Evolutionary conservation across 2,329 filamentous ascomycete genomes (phyloP), one percentile per base, ranked within the genome.

Genomic region (Penicillium olsonii): DNA sequence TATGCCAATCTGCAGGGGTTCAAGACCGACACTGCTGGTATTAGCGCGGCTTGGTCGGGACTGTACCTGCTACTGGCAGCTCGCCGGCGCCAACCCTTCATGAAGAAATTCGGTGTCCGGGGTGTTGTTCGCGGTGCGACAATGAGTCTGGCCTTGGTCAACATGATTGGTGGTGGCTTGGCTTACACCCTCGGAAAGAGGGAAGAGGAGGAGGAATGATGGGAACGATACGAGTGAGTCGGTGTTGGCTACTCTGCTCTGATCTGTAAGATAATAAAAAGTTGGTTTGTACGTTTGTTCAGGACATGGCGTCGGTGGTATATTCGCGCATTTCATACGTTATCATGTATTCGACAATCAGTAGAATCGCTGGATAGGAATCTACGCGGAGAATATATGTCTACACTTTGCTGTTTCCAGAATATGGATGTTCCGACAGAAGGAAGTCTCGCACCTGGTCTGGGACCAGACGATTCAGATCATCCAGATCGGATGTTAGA

Each of bases 1-100:
- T 88, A 87, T 63, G 72, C 87, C 37, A 87, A 87, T 64, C 62
- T 87, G 24, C 77, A 78, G 54, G 77, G 78, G 51, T 86, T 80
- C 71, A 81, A 82, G 63, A 80, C 79, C 41, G 85, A 87, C 61
- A 77, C 78, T 17, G 84, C 84, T 0, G 84, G 84, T 5, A 75
- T 85, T 5, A 83, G 78, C 15, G 82, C 83, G 8, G 83, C 84
- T 0, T 85, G 84, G 82, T 85, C 81, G 26, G 83, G 82, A 0
- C 63, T 87, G 34, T 87, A 87, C 59, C 70, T 85, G n/a, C 64
- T 87, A 14, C 68, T 88, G 11, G 85, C 85, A 3, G 69, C 77
- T 48, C 74, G 85, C 54, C 74, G 85, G 58, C 81, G 77, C 48
- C 68, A 75, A 52, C 66, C 62, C 2, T 65, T 76, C 24, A 71